Evolutionary conservation across 805 yeast species (phyloP).

Genomic region (Alloascoidea africana): DNA sequence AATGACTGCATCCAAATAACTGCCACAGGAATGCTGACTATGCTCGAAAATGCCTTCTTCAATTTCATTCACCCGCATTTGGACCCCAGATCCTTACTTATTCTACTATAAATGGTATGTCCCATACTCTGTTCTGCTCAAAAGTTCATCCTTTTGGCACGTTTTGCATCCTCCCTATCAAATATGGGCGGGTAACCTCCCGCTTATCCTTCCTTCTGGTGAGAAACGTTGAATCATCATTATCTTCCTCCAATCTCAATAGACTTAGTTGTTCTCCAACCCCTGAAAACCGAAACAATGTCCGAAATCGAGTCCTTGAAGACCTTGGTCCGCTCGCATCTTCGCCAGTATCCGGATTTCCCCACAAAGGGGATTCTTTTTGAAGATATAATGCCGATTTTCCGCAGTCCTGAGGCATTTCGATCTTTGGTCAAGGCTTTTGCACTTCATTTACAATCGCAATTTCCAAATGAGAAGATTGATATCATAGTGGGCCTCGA

Average conservation of each 20-base stretch:
- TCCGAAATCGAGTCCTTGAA: neutral
- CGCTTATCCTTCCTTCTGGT: too few species aligned
- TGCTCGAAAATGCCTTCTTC: neutral
- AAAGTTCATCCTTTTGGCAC: too few species aligned
- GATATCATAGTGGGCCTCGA: constrained; percentile 92
- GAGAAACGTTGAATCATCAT: constrained; percentile 2
- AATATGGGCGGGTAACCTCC: too few species aligned
- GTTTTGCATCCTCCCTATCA: too few species aligned
- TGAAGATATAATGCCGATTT: constrained; percentile 93
- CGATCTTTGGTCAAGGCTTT: constrained; percentile 71
- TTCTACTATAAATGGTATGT: too few species aligned
- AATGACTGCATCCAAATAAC: neutral
- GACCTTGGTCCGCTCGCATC: constrained; percentile 5
- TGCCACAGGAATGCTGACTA: neutral
- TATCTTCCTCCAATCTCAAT: neutral
- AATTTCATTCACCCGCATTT: too few species aligned
- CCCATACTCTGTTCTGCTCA: too few species aligned
- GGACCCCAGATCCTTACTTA: too few species aligned
- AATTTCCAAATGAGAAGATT: constrained; percentile 39
- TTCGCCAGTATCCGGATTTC: constrained; percentile 77
- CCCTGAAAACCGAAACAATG: too few species aligned
- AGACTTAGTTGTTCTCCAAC: too few species aligned
- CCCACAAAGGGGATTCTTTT: constrained; percentile 87
- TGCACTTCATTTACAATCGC: constrained; percentile 49
- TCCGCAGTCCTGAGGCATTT: constrained; percentile 69